Evolutionary conservation across 306 rosid genomes (phyloP), one percentile per base, ranked within the genome.

Genomic region (Dalbergia oliveri): DNA sequence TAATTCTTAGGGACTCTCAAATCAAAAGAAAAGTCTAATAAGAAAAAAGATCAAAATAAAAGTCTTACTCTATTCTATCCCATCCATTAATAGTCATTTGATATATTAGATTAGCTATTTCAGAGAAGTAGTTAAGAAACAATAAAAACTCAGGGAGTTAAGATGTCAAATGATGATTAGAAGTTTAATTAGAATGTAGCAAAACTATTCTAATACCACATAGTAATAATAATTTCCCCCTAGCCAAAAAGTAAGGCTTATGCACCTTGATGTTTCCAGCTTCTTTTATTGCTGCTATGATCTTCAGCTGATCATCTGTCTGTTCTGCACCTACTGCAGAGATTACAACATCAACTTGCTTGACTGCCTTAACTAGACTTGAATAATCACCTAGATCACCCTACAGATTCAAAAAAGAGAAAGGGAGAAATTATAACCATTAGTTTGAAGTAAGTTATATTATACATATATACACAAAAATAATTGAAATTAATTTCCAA

Each of bases 261-360:
- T 14, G 57, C 12, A 86, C 88, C 87, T 88, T 85, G 63, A 85
- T 77, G 41, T 80, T 85, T 49, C 88, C 86, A 21, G 84, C 87
- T 82, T 88, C 85, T 82, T 85, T 87, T 6, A 85, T 88, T 37
- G 91, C 87, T 10, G 79, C 83, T 11, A 85, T 85, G 78, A 88
- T n/a, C 21, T 88, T 85, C 12, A 73, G 11, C 39, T 85, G 86
- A 51, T 85, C 78, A 63, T 54, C 47, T 11, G 76, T 3, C 11
- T 81, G 86, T 33, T 11, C 1, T 37, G 60, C 77, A 43, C 89
- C 84, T 0, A 78, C 50, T 11, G 81, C 2, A 0, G 81, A 87
- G 57, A 87, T 81, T 16, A 87, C 88, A 41, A 79, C 81, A 79
- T 87, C 90, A 44, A 84, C 85, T 79, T 84, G 81, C 81, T 84